phyloP scores from a whole-genome alignment of 495 filamentous ascomycete species.

The Daldinia caldariorum region DNA sequence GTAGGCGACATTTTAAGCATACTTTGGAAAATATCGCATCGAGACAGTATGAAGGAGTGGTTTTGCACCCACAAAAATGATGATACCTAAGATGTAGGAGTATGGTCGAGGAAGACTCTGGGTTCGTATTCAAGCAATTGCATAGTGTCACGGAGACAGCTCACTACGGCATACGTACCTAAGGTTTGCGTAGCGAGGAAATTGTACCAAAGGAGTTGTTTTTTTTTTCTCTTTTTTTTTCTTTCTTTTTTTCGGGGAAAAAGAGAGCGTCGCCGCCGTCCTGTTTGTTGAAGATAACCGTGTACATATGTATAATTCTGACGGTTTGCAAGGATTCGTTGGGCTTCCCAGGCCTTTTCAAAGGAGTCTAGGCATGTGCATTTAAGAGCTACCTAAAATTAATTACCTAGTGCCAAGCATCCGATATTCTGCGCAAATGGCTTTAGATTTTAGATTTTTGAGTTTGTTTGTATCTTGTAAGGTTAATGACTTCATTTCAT shows the following conservation, averaged over 20 bases:
- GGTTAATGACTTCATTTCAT: not conserved
- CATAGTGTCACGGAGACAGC: not conserved
- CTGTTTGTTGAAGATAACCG: conserved; percentile 26
- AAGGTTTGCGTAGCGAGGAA: conserved; percentile 14
- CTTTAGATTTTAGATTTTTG: not conserved
- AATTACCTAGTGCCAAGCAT: conserved; percentile 18
- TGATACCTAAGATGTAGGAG: conserved; percentile 2
- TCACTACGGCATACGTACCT: not conserved
- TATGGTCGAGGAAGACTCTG: not conserved
- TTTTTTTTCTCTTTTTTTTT: too few relatives aligned
- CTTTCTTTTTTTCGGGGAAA: conserved; percentile 4
- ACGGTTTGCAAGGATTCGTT: conserved; percentile 39
- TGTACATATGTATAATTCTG: conserved; percentile 50
- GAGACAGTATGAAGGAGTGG: conserved; percentile 91
- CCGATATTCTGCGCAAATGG: not conserved
- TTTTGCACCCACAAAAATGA: conserved; percentile 74
- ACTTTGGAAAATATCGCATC: conserved; percentile 92
- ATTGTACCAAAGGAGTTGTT: conserved; percentile 13
- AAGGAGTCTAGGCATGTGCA: conserved; percentile 38
- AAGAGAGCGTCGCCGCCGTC: conserved; percentile 2
- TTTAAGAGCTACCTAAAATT: conserved; percentile 22
- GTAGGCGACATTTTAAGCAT: conserved; percentile 89
- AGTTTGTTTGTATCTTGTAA: not conserved
- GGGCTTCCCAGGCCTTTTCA: conserved; percentile 34
- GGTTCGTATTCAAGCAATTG: conserved; percentile 2